Conservation (phyloP, 352 stramenopile species). For the Phytophthora ramorum region DNA sequence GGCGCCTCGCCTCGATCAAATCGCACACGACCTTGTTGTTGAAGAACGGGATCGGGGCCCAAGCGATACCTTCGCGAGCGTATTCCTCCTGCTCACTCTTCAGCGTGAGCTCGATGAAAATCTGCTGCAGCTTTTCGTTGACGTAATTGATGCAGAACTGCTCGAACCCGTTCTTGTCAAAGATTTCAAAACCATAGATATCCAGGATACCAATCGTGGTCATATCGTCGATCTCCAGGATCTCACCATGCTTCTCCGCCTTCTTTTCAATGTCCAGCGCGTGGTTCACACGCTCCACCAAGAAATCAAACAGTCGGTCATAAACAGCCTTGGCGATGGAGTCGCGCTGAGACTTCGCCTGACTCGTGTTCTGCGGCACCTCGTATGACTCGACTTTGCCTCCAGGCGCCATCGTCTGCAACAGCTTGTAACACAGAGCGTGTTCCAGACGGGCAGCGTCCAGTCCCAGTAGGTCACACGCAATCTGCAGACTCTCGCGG, state of each 20-base stretch:
- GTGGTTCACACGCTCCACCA: constrained; percentile 94
- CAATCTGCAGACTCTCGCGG: constrained; percentile 62
- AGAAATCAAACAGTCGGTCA: constrained; percentile 96
- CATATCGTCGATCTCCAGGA: constrained; percentile 77
- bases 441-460: constrained; percentile 68
- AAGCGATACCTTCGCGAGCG: constrained; percentile 93
- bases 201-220: constrained; percentile 94
- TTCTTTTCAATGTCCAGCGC: constrained; percentile 87
- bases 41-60: constrained; percentile 92
- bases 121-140: constrained; percentile 95
- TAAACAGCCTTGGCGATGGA: constrained; percentile 97
- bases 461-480: constrained; percentile 75
- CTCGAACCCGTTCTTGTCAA: constrained; percentile 95
- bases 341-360: constrained; percentile 93
- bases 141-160: constrained; percentile 97
- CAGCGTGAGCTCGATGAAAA: constrained; percentile 93
- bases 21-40: constrained; percentile 94
- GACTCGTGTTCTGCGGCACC: constrained; percentile 85
- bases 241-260: constrained; percentile 79
- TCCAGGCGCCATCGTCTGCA: constrained; percentile 89
- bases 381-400: constrained; percentile 88
- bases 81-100: constrained; percentile 96
- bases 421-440: constrained; percentile 83
- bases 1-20: constrained; percentile 81
- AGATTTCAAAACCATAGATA: constrained; percentile 98